Percentiles rank a stretch among this genome's conserved stretches.
phyloP scores from a whole-genome alignment of 345 rosid genomes.

The Dimocarpus longan region DNA sequence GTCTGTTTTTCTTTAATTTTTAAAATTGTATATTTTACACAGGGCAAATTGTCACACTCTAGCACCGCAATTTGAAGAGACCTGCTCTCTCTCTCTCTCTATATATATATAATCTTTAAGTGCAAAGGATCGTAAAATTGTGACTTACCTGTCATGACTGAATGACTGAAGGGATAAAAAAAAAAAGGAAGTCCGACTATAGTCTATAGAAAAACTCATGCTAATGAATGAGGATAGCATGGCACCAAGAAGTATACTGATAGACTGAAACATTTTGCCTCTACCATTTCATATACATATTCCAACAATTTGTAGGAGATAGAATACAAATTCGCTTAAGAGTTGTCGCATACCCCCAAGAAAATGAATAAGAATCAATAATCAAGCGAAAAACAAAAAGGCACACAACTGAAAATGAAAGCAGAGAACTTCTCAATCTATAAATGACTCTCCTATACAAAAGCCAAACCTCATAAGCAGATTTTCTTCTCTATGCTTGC shows the following conservation, averaged over 20 bases:
- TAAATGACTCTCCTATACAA: constrained; percentile 11
- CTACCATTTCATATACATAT: background rate
- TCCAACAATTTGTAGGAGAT: background rate
- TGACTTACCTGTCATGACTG: too few species aligned
- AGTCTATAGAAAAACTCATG: too few species aligned
- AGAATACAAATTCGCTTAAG: background rate
- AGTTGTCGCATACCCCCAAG: background rate
- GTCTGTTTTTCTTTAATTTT: background rate
- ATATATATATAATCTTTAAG: background rate
- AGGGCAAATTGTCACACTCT: background rate
- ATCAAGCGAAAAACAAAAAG: background rate
- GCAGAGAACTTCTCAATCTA: background rate
- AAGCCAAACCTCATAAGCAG: background rate
- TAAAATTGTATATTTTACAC: background rate
- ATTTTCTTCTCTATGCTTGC: constrained; percentile 7
- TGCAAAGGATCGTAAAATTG: background rate
- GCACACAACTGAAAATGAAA: background rate
- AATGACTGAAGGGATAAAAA: too few species aligned
- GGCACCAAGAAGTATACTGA: background rate
- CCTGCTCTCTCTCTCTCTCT: background rate
- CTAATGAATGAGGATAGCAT: too few species aligned
- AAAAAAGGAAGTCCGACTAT: too few species aligned
- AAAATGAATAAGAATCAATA: background rate
- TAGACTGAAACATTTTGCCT: background rate
- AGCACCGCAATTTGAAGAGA: background rate